Base-by-base conservation (phyloP, 2,329 filamentous ascomycete genomes). In the Pseudopyricularia javanii region DNA sequence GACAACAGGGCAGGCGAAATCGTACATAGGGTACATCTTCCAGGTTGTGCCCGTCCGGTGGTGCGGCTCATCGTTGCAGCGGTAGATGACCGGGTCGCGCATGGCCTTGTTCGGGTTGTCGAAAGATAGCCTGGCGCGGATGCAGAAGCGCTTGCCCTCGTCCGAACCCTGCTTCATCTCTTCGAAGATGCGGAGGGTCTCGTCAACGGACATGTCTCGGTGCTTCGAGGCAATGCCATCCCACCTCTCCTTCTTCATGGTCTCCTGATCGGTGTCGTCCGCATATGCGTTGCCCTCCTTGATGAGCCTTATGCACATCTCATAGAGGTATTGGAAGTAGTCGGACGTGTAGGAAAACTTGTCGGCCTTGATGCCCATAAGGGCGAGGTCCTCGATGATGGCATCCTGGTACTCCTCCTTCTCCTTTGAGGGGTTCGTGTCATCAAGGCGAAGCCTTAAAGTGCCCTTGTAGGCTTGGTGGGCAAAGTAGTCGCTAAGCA, bases 341-440 rank as follows among this genome's bases (percentile, higher is more conserved):
- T 98, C 91, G 62, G 88, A 94, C 2, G 93, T 96, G 73, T 91
- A 94, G 17, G 88, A 88, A 55, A 91, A 78, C 58, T 79, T 79
- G 68, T 96, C 91, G 22, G 91, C 88, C 70, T 86, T 88, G 68
- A 98, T 88, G 30, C 91, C 91, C 78, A 98, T 89, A 52, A 97
- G 78, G 50, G 83, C 82, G 50, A 96, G 79, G 68, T 98, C 93
- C 72, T 95, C 86, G 37, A 95, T 75, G 57, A 98, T 98, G 5
- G 90, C 80, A 69, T 97, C 90, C 66, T 97, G 85, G 67, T 85
- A 98, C 72, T 97, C 93, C 66, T 91, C 83, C 74, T 95, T 96
- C 76, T 98, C 93, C 68, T 97, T 97, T 55, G 86, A 84, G 7
- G 93, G 93, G 70, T 98, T 98, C 54, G 93, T 98, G 65, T 98